phyloP scores from a whole-genome alignment of 2,329 filamentous ascomycete genomes.

The Hypoxylon sp. region DNA sequence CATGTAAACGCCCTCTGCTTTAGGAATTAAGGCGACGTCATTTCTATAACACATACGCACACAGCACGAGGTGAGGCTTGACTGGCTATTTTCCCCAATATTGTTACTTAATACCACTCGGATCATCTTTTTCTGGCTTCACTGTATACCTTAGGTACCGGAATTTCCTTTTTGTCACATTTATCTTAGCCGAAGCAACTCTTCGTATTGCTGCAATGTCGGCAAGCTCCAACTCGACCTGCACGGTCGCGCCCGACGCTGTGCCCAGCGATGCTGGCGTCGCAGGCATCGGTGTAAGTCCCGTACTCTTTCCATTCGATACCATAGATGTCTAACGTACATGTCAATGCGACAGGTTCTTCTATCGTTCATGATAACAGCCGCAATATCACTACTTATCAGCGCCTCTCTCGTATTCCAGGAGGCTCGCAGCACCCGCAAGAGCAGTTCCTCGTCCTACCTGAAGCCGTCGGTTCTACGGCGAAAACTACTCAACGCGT shows the following conservation, averaged over 20 bases:
- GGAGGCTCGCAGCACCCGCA: constrained; percentile 54
- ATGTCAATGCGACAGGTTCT: constrained; percentile 59
- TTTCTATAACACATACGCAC: constrained; percentile 14
- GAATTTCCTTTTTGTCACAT: constrained; percentile 1
- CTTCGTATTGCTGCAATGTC: constrained; percentile 20
- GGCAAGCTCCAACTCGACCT: constrained; percentile 49
- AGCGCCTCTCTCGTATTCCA: constrained; percentile 68
- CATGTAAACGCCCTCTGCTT: constrained; percentile 34
- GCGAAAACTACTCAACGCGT: constrained; percentile 73
- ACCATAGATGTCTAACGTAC: not conserved
- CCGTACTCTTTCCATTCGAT: not conserved
- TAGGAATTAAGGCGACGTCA: constrained; percentile 33
- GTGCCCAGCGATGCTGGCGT: constrained; percentile 62
- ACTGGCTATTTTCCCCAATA: not conserved
- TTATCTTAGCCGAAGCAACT: not conserved
- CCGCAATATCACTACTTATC: constrained; percentile 66
- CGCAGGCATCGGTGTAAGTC: constrained; percentile 62
- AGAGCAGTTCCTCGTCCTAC: constrained; percentile 52
- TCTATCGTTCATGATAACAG: constrained; percentile 75
- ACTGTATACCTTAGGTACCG: constrained; percentile 1
- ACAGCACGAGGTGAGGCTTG: not conserved
- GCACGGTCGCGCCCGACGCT: constrained; percentile 53
- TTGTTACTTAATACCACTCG: constrained; percentile 2
- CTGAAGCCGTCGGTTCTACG: constrained; percentile 64
- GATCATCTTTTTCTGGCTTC: constrained; percentile 4